Base-by-base conservation (phyloP, 176 grass and related monocot genomes). In the Phoenix roebelenii region DNA sequence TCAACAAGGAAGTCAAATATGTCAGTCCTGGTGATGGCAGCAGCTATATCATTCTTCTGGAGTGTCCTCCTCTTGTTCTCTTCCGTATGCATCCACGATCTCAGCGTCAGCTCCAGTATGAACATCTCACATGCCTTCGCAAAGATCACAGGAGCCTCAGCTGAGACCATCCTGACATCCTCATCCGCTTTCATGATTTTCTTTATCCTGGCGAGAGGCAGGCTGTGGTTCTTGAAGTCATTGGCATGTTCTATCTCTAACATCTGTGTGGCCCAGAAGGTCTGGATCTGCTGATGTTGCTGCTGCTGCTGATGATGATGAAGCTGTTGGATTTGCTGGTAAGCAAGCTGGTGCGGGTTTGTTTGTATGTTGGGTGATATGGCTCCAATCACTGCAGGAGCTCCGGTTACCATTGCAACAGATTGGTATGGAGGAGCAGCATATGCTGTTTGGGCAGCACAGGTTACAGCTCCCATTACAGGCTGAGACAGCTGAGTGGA, bases 141-240 rank as follows among this genome's bases (percentile, higher is more conserved):
- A 5, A 86, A 85, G 18, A 90, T 56, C 5, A 74, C 83, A 3
- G 79, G 79, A 0, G 61, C 83, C 72, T 91, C 87, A 0, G 76
- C 79, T 0, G 83, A 77, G 56, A 91, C 77, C 87, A 86, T 86
- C 18, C 55, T 55, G 25, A 91, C 83, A 15, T 83, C 79, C 69
- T 74, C 60, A n/a, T 91, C 83, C 0, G 83, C 87, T 65, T 80
- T 86, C 83, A 91, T 91, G 63, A 91, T 86, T 63, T 80, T 91
- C 79, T 91, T 91, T 67, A 91, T 91, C 18, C 87, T 61, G 0
- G 82, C 79, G 9, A 91, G 79, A 0, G 87, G 87, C 2, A 91
- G 56, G 24, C 25, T 79, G 52, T 80, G 76, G 39, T 64, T 57
- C 71, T 79, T 82, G 67, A 89, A 78, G 24, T 85, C 67, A 3